A percentile compares a stretch with the other conserved stretches of the same genome.
These are phyloP conservation scores for Punica granatum DNA, from an alignment of 345 rosid genomes.

Conservation along the genomic window DNA sequence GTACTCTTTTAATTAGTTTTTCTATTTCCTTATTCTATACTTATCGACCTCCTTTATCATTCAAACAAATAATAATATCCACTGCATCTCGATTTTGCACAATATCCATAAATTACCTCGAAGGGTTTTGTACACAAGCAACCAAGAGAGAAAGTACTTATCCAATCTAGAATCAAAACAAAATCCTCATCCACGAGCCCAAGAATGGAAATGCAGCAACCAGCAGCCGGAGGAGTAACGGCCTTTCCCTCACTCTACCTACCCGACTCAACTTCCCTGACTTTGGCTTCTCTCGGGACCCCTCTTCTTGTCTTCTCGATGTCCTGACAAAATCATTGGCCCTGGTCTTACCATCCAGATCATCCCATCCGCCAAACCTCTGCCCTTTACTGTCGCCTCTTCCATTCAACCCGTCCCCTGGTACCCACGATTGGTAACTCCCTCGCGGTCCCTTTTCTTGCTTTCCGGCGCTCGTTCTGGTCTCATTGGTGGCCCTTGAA, in stretches of 20 bases:
- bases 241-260: slow-evolving; percentile 60
- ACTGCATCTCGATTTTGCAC: not conserved
- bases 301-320: slow-evolving; percentile 14
- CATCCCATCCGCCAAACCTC: slow-evolving; percentile 82
- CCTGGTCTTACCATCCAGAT: slow-evolving; percentile 37
- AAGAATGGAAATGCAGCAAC: slow-evolving; percentile 73
- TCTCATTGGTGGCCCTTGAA: slow-evolving; percentile 20
- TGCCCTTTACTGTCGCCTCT: slow-evolving; percentile 13
- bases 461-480: slow-evolving; percentile 18
- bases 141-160: not conserved
- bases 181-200: slow-evolving; percentile 57
- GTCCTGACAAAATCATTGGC: slow-evolving; percentile 7
- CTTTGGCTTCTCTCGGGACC: slow-evolving; percentile 18
- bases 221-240: slow-evolving; percentile 52
- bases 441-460: slow-evolving; percentile 19
- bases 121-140: not conserved
- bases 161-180: slow-evolving; percentile 31
- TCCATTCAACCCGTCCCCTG: slow-evolving; percentile 22
- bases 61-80: too few relatives aligned
- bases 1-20: too few relatives aligned
- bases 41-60: too few relatives aligned
- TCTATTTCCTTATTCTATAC: too few relatives aligned
- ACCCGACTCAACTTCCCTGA: slow-evolving; percentile 33
- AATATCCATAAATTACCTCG: not conserved
- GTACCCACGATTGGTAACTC: slow-evolving; percentile 59